These are phyloP conservation scores for Alternaria ventricosa DNA, from an alignment of 2,329 filamentous ascomycete species.

Conservation along the genomic window DNA sequence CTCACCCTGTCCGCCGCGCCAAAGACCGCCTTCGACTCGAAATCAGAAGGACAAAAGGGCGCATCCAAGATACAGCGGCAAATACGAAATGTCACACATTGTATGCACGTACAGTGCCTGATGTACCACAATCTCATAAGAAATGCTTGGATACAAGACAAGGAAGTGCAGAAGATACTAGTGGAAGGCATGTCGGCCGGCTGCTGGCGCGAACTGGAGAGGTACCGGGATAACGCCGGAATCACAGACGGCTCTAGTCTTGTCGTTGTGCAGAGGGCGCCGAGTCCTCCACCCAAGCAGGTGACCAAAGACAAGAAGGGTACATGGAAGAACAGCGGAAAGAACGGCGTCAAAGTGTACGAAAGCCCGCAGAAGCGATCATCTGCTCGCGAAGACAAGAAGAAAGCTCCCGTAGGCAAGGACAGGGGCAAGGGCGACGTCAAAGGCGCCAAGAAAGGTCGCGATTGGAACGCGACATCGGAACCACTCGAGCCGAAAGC, in stretches of 20 bases:
- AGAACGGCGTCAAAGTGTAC: conserved; percentile 43
- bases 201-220: conserved; percentile 46
- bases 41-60: conserved; percentile 75
- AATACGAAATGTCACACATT: conserved; percentile 80
- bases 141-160: conserved; percentile 47
- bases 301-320: conserved; percentile 24
- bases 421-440: conserved; percentile 49
- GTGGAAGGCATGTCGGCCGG: conserved; percentile 36
- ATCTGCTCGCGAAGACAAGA: conserved; percentile 6
- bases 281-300: conserved; percentile 70
- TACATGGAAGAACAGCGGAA: conserved; percentile 52
- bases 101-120: conserved; percentile 84
- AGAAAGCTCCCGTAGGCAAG: conserved; percentile 20
- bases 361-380: conserved; percentile 28
- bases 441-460: conserved; percentile 52
- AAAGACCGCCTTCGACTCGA: conserved; percentile 32
- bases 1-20: conserved; percentile 63
- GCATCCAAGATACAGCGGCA: conserved; percentile 83
- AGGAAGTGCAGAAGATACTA: conserved; percentile 41
- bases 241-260: conserved; percentile 80
- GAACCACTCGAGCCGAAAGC: conserved; percentile 71
- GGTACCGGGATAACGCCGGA: conserved; percentile 74
- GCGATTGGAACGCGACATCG: conserved; percentile 77
- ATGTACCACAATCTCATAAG: conserved; percentile 86
- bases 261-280: conserved; percentile 67